Evolutionary conservation across 176 grass and related monocot species (phyloP).

Genomic region (Alopecurus myosuroides): DNA sequence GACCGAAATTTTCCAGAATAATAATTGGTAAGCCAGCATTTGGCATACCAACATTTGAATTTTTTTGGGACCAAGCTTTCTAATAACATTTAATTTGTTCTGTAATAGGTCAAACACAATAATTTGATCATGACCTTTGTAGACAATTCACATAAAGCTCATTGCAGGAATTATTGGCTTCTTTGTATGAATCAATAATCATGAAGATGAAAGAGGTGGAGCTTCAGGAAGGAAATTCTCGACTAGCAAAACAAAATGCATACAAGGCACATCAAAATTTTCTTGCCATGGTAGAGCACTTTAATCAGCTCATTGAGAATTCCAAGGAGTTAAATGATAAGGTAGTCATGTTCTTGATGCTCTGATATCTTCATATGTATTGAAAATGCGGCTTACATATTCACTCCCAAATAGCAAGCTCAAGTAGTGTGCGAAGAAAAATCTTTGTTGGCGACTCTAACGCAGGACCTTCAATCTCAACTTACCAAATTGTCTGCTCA

Average conservation of each 20-base stretch:
- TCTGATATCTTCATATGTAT: neutral
- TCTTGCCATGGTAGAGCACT: slow-evolving; percentile 29
- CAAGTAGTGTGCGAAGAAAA: slow-evolving; percentile 35
- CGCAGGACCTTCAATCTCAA: slow-evolving; percentile 40
- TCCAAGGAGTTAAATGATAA: slow-evolving; percentile 49
- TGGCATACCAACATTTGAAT: neutral
- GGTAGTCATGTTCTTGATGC: slow-evolving; percentile 26
- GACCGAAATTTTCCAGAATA: neutral
- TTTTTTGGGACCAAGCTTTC: neutral
- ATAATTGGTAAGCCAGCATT: neutral
- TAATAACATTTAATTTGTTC: neutral
- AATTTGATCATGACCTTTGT: neutral
- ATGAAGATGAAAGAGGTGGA: slow-evolving; percentile 53
- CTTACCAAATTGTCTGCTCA: slow-evolving; percentile 46
- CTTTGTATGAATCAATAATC: slow-evolving; percentile 43
- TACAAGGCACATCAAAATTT: slow-evolving; percentile 35
- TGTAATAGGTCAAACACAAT: neutral
- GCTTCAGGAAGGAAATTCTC: slow-evolving; percentile 45
- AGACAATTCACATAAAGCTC: neutral
- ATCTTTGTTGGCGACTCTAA: slow-evolving; percentile 36
- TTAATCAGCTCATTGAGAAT: slow-evolving; percentile 34
- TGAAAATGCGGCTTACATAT: slow-evolving; percentile 12
- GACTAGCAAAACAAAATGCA: slow-evolving; percentile 44
- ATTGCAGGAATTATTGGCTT: slow-evolving; percentile 44
- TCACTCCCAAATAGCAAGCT: slow-evolving; percentile 39